Evolutionary conservation across 83 land plant species (phyloP), one percentile per base, ranked within the genome.

Genomic region (Isoetes engelmannii): DNA sequence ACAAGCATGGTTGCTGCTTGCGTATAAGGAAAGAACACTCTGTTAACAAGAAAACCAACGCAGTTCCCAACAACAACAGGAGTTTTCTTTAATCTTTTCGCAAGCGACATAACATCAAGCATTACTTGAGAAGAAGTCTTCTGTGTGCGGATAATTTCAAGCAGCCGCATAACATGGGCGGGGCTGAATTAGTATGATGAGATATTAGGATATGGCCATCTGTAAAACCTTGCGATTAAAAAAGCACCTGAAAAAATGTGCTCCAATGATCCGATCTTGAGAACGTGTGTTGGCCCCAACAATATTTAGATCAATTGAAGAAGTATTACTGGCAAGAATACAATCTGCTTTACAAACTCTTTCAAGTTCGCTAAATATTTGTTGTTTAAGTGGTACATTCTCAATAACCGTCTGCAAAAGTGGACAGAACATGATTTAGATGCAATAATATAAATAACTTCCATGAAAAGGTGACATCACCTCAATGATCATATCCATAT

Each of bases 11-110:
- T 49, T 10, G 87, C 99, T 46, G 94, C 81, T 78, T 88, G 92
- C 5, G 84, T 82, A 57, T 95, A 95, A 20, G 97, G 97, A 62
- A 95, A 91, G 77, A 95, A 88, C 83, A 95, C 91, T 53, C 99
- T 74, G 68, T 95, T 95, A 44, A 91, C 97, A 18, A 93, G 93
- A 85, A 91, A 95, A 0, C 97, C 97, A 48, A 97, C 91, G 81
- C 97, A 95, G 77, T 88, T 90, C 15, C 96, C 89, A 43, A 90
- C 96, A 4, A 90, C 96, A 47, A 90, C 89, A 74, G 96, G 92
- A 55, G 83, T 76, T 69, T 90, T 90, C 76, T 84, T 90, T 69
- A 90, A 87, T 53, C 47, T 73, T 54, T 85, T 90, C 48, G 87
- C 92, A 48, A 90, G 83, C 19, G 84, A 79, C 84, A 90, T 84